Evolutionary conservation across 805 yeast species (phyloP).

Genomic region (Wickerhamiella lipophila): DNA sequence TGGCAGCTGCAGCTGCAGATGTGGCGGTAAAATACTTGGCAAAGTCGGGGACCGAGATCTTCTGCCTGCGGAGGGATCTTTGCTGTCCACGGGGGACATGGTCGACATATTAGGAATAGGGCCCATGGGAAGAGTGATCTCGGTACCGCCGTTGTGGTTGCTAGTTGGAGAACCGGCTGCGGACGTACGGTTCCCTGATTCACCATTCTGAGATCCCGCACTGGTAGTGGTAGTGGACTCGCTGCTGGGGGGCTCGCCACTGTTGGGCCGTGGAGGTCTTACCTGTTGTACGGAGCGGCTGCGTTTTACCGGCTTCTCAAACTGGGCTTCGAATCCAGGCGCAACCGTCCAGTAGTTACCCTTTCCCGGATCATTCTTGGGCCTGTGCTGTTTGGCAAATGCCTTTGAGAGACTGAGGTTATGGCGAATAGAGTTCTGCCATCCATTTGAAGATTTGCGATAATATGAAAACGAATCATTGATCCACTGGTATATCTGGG

Average conservation of each 20-base stretch:
- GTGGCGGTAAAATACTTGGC: background rate
- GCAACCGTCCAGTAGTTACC: constrained; percentile 91
- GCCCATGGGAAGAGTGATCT: background rate
- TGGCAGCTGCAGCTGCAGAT: background rate
- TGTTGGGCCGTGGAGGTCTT: background rate
- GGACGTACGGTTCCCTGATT: background rate
- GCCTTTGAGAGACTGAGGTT: constrained; percentile 88
- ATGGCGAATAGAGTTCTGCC: constrained; percentile 97
- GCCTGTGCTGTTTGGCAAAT: constrained; percentile 77
- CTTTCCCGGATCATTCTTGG: constrained; percentile 43
- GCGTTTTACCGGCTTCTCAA: constrained; percentile 38
- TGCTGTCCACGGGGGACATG: background rate
- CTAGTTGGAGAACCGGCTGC: background rate
- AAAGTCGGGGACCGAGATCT: background rate
- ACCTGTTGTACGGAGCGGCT: background rate
- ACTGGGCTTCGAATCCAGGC: constrained; percentile 69
- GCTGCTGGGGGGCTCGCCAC: no score
- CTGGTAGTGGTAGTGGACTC: no score
- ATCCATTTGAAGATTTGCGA: constrained; percentile 74
- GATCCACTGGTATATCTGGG: constrained; percentile 89
- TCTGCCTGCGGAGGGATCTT: background rate
- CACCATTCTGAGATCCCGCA: background rate
- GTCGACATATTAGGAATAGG: background rate
- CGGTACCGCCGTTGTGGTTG: background rate
- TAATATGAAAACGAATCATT: constrained; percentile 74